Percentiles rank a stretch among this genome's conserved stretches.
Evolutionary conservation across 441 rosid genomes (phyloP).

Genomic region (Melastoma candidum): DNA sequence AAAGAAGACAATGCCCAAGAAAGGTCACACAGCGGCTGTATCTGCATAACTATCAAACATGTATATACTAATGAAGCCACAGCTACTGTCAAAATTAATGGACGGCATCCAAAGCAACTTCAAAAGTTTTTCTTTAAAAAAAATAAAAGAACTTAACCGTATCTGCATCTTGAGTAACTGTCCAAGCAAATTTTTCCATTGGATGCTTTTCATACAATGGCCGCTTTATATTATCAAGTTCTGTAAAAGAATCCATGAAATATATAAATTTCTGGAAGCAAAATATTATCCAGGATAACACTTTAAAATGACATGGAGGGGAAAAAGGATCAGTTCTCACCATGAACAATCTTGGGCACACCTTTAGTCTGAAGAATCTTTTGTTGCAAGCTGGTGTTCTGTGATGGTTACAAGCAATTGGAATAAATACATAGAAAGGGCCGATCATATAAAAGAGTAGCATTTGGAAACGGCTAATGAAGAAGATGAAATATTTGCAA

Average conservation of each 20-base stretch:
- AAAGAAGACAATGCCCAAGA: too few species aligned
- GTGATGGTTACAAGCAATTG: conserved; percentile 14
- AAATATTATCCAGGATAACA: background rate
- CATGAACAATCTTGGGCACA: conserved; percentile 54
- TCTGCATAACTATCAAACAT: too few species aligned
- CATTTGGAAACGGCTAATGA: too few species aligned
- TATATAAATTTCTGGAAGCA: conserved; percentile 1
- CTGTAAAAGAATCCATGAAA: conserved; percentile 30
- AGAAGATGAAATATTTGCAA: too few species aligned
- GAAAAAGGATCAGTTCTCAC: conserved; percentile 25
- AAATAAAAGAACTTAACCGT: conserved; percentile 33
- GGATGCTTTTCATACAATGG: conserved; percentile 95
- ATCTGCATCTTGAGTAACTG: conserved; percentile 75
- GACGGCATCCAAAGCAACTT: too few species aligned
- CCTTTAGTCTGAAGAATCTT: conserved; percentile 64
- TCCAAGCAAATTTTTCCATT: conserved; percentile 90
- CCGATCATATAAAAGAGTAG: background rate
- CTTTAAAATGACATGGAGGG: background rate
- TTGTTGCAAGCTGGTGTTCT: conserved; percentile 60
- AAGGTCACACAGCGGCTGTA: too few species aligned
- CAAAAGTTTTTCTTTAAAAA: background rate
- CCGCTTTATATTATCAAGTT: conserved; percentile 74
- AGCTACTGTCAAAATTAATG: too few species aligned
- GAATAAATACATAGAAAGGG: conserved; percentile 5
- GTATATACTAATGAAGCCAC: too few species aligned